These are phyloP conservation scores for Blastomyces parvus DNA, from an alignment of 2,329 filamentous ascomycete species.

Conservation along the genomic window DNA sequence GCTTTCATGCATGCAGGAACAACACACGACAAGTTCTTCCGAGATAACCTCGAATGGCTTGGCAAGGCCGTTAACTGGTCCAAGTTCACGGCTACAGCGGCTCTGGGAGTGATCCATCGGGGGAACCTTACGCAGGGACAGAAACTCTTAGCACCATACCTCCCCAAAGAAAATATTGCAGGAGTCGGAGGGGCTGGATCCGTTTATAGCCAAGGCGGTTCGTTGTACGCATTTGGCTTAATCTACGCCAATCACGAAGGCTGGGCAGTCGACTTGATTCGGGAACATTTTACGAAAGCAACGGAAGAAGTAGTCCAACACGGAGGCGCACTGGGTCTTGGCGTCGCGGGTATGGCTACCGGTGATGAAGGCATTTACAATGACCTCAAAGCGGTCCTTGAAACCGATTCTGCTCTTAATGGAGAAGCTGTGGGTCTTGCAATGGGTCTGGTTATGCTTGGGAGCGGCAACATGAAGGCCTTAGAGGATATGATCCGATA, in stretches of 20 bases:
- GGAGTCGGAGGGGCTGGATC: constrained; percentile 68
- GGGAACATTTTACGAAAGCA: constrained; percentile 42
- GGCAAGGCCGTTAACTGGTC: constrained; percentile 99
- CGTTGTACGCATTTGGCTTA: constrained; percentile 85
- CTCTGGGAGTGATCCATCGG: constrained; percentile 89
- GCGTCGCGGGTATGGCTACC: constrained; percentile 95
- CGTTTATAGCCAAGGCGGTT: constrained; percentile 91
- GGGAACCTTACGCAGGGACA: constrained; percentile 89
- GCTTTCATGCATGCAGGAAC: constrained; percentile 99
- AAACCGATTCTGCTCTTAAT: constrained; percentile 89
- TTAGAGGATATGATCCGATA: constrained; percentile 97
- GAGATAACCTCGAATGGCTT: constrained; percentile 94
- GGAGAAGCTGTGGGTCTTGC: constrained; percentile 91
- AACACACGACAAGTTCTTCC: constrained; percentile 96
- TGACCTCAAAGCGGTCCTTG: constrained; percentile 78
- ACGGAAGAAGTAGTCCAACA: constrained; percentile 81
- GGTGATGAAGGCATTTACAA: constrained; percentile 86
- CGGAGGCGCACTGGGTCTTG: constrained; percentile 85
- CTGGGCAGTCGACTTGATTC: constrained; percentile 53
- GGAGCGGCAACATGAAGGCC: constrained; percentile 89
- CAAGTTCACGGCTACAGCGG: constrained; percentile 95
- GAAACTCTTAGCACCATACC: constrained; percentile 88
- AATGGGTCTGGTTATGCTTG: constrained; percentile 97
- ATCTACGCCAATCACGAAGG: constrained; percentile 97
- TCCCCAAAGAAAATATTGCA: constrained; percentile 57